Conservation (phyloP, 2,329 filamentous ascomycete genomes). For the Diaporthe sp. region DNA sequence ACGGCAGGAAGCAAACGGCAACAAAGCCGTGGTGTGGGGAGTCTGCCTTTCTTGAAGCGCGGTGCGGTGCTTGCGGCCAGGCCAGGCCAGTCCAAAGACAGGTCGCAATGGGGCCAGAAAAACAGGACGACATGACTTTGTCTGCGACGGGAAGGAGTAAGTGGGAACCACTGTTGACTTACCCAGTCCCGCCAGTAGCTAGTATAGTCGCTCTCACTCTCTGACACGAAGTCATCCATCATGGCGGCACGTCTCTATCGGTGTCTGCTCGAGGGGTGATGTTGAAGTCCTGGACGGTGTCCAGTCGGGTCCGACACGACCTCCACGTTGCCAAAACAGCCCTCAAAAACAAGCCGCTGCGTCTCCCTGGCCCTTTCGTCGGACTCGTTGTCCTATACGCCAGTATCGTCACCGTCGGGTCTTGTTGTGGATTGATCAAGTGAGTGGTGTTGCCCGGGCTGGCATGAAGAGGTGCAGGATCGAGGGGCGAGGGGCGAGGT, state of each 20-base stretch:
- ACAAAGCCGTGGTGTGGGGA: constrained; percentile 20
- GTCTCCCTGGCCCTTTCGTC: neutral
- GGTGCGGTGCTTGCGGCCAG: constrained; percentile 15
- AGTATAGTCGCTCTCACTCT: constrained; percentile 98
- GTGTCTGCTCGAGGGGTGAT: neutral
- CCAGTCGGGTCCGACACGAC: constrained; percentile 9
- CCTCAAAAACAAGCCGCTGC: constrained; percentile 11
- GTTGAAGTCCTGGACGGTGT: constrained; percentile 19
- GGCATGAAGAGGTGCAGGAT: constrained; percentile 17
- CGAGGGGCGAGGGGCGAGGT: constrained; percentile 10
- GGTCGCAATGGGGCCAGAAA: constrained; percentile 21
- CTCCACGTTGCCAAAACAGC: constrained; percentile 26
- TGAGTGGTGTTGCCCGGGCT: constrained; percentile 18
- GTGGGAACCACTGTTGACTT: constrained; percentile 58
- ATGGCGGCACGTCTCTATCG: constrained; percentile 44
- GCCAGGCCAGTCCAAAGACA: constrained; percentile 1
- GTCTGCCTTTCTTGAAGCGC: constrained; percentile 13
- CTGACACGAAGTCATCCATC: constrained; percentile 98
- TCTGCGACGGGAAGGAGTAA: neutral
- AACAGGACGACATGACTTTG: constrained; percentile 12
- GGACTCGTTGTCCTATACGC: neutral
- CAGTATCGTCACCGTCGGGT: constrained; percentile 23
- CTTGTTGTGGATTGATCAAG: constrained; percentile 20
- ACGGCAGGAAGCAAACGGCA: neutral
- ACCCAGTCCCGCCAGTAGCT: constrained; percentile 99